Conservation (phyloP, 371 early-diverging fungal genomes). For the Mucor indicus region DNA sequence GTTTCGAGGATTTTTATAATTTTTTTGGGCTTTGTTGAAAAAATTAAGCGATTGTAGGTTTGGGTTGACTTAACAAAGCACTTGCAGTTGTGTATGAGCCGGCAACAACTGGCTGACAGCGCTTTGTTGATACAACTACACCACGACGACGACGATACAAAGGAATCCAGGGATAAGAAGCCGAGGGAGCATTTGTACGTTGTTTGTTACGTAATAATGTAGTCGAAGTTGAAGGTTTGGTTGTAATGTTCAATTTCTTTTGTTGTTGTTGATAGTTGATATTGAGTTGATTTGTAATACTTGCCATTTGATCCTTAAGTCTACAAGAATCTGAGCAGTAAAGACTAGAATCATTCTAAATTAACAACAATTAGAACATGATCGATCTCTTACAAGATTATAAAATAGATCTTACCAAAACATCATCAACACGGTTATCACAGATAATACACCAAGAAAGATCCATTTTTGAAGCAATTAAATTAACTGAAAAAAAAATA, state of each 20-base stretch:
- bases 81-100: conserved; percentile 26
- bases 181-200: conserved; percentile 23
- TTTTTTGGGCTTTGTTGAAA: conserved; percentile 5
- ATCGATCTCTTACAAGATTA: neutral
- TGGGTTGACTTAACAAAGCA: conserved; percentile 12
- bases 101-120: conserved; percentile 38
- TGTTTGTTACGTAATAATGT: conserved; percentile 14
- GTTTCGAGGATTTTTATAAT: neutral
- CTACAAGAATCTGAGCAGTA: conserved; percentile 30
- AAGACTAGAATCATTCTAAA: conserved; percentile 30
- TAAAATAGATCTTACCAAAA: conserved; percentile 16
- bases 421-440: conserved; percentile 30
- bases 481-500: neutral
- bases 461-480: conserved; percentile 20
- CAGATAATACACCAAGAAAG: conserved; percentile 37
- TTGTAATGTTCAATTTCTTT: conserved; percentile 7
- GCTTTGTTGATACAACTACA: conserved; percentile 27
- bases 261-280: conserved; percentile 18
- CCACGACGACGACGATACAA: conserved; percentile 28
- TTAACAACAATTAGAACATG: neutral
- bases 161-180: conserved; percentile 34
- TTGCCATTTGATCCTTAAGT: conserved; percentile 34
- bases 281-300: conserved; percentile 21
- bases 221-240: conserved; percentile 4
- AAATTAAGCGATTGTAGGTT: conserved; percentile 15